These are phyloP conservation scores for Dryas alaskensis DNA, from an alignment of 306 rosid species.

Conservation along the genomic window DNA sequence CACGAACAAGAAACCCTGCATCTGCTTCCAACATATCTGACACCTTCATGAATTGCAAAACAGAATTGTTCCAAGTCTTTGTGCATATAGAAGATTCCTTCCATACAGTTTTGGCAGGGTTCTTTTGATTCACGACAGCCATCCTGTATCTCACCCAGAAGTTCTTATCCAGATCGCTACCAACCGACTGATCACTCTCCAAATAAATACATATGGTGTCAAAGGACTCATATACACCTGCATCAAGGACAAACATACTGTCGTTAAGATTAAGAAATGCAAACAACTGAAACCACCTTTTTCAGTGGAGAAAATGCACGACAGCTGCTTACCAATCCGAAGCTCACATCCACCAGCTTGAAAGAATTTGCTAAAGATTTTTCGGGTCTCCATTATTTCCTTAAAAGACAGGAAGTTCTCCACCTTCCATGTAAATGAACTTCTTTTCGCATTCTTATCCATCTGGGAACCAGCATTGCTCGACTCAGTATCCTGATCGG, in stretches of 20 bases:
- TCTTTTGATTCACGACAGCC: slow-evolving; percentile 98
- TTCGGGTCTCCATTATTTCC: slow-evolving; percentile 98
- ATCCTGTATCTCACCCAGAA: slow-evolving; percentile 97
- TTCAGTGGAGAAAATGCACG: slow-evolving; percentile 16
- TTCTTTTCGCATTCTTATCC: slow-evolving; percentile 54
- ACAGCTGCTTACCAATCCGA: slow-evolving; percentile 76
- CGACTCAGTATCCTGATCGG: slow-evolving; percentile 59
- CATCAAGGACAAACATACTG: slow-evolving; percentile 20
- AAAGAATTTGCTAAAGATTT: slow-evolving; percentile 98
- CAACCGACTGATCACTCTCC: slow-evolving; percentile 98
- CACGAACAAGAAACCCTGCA: slow-evolving; percentile 95
- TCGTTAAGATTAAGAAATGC: slow-evolving; percentile 22
- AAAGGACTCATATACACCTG: slow-evolving; percentile 98
- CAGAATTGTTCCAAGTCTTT: slow-evolving; percentile 99
- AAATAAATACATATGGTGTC: slow-evolving; percentile 96
- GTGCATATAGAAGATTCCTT: slow-evolving; percentile 99
- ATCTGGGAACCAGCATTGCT: slow-evolving; percentile 42
- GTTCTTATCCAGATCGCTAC: slow-evolving; percentile 92
- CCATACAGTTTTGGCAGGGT: slow-evolving; percentile 91
- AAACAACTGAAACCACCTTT: slow-evolving; percentile 28
- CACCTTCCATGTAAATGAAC: slow-evolving; percentile 99
- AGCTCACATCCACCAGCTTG: slow-evolving; percentile 99
- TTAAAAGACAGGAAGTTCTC: slow-evolving; percentile 93
- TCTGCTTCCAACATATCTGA: slow-evolving; percentile 95
- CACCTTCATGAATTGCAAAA: slow-evolving; percentile 98